Conservation (phyloP, 2,329 filamentous ascomycete species). For the Sphaerulina populicola region DNA sequence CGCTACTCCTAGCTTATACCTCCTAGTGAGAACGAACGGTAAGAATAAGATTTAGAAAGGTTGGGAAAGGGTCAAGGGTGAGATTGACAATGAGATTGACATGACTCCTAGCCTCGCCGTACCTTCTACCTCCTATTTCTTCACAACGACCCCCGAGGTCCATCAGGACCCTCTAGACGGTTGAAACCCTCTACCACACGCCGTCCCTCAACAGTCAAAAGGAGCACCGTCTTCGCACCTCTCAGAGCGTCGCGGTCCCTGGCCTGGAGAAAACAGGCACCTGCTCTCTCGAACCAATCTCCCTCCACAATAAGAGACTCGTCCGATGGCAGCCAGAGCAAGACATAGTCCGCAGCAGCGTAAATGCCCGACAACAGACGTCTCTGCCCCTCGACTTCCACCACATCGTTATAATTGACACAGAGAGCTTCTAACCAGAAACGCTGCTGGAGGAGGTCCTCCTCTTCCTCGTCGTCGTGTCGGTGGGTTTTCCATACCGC, state of each 20-base stretch:
- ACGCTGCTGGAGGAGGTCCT: no score
- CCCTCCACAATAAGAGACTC: not conserved
- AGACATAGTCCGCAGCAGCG: not conserved
- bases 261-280: not conserved
- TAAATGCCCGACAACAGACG: constrained; percentile 1
- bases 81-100: no score
- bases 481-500: not conserved
- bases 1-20: no score
- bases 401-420: constrained; percentile 6
- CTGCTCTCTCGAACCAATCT: not conserved
- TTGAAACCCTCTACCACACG: not conserved
- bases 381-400: constrained; percentile 1
- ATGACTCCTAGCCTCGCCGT: no score
- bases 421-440: constrained; percentile 9
- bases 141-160: no score
- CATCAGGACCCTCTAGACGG: not conserved
- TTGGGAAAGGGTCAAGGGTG: no score
- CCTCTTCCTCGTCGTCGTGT: not conserved
- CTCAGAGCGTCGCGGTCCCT: not conserved
- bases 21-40: no score
- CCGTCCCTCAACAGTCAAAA: not conserved
- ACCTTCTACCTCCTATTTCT: no score
- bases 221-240: not conserved
- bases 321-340: not conserved
- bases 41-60: no score